A percentile compares a stretch with the other conserved stretches of the same genome.
phyloP scores from a whole-genome alignment of 1,284 basidiomycete genomes.

The Macrocybe sp. region DNA sequence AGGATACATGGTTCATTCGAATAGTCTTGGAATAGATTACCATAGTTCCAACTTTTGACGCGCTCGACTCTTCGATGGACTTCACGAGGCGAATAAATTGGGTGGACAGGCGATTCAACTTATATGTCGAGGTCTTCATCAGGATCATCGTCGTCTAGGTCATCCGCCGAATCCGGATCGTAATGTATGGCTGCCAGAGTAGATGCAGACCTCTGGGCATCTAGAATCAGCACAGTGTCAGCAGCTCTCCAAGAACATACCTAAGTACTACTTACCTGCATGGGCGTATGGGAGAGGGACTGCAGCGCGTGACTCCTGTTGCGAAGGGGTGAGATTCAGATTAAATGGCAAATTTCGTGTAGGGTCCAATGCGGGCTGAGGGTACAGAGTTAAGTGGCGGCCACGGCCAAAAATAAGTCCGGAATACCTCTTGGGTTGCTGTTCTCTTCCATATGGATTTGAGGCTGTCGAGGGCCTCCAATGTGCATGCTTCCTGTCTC shows the following conservation, averaged over 20 bases:
- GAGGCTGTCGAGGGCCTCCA: conserved; percentile 45
- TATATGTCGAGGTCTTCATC: conserved; percentile 85
- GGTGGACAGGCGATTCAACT: conserved; percentile 3
- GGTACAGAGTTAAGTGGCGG: conserved; percentile 5
- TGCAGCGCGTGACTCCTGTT: conserved; percentile 70
- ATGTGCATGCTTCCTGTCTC: conserved; percentile 33
- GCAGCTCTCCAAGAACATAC: not conserved
- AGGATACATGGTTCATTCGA: not conserved
- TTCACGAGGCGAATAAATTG: no score
- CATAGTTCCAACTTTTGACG: not conserved
- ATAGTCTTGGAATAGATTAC: conserved; percentile 9
- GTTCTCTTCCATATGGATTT: conserved; percentile 42
- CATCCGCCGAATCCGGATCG: conserved; percentile 84
- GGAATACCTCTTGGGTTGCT: conserved; percentile 34
- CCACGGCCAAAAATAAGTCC: not conserved
- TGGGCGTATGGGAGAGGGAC: conserved; percentile 88
- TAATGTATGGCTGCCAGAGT: conserved; percentile 44
- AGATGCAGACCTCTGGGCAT: conserved; percentile 7
- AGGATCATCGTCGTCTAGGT: conserved; percentile 86
- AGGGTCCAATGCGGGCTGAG: conserved; percentile 42
- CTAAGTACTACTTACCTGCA: conserved; percentile 46
- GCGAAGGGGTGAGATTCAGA: conserved; percentile 78
- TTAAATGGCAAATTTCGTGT: conserved; percentile 79
- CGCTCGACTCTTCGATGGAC: no score
- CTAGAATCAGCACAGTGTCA: no score